phyloP scores from a whole-genome alignment of 768 basidiomycete genomes.

The Mycena rosella region DNA sequence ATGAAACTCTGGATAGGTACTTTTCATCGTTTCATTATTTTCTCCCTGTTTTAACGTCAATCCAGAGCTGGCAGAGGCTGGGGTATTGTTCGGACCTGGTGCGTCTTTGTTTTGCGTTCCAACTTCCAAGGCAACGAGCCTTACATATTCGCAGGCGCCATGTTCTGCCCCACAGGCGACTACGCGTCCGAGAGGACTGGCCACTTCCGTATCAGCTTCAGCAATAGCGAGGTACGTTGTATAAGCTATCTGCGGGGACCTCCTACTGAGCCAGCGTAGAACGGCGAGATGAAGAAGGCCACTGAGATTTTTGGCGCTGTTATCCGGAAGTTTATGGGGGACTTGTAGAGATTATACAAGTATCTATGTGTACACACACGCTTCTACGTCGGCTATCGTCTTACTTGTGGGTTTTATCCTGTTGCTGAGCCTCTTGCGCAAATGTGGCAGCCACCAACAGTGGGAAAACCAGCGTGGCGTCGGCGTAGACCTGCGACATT shows the following conservation, averaged over 20 bases:
- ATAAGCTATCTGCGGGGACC: background rate
- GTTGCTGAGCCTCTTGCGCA: conserved; percentile 59
- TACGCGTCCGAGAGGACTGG: conserved; percentile 45
- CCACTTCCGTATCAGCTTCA: conserved; percentile 72
- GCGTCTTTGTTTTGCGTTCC: conserved; percentile 40
- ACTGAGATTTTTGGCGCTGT: conserved; percentile 60
- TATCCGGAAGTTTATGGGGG: conserved; percentile 57
- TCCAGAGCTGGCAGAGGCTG: conserved; percentile 65
- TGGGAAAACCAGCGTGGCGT: conserved; percentile 97
- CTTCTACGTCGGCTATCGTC: conserved; percentile 11
- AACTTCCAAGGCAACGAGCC: background rate
- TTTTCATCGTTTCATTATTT: background rate
- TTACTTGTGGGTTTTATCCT: background rate
- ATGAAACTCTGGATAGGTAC: conserved; percentile 66
- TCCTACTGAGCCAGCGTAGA: conserved; percentile 37
- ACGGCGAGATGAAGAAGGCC: conserved; percentile 59
- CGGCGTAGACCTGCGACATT: conserved; percentile 80
- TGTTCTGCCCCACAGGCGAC: conserved; percentile 55
- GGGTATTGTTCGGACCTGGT: conserved; percentile 77
- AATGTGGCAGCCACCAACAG: conserved; percentile 96
- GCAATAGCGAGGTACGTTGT: conserved; percentile 60
- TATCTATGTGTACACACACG: too few species aligned
- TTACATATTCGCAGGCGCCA: conserved; percentile 42
- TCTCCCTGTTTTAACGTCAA: background rate
- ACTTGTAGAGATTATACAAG: conserved; percentile 10